A percentile compares a stretch with the other conserved stretches of the same genome.
Conservation (phyloP, 441 rosid genomes). For the Melastoma candidum region DNA sequence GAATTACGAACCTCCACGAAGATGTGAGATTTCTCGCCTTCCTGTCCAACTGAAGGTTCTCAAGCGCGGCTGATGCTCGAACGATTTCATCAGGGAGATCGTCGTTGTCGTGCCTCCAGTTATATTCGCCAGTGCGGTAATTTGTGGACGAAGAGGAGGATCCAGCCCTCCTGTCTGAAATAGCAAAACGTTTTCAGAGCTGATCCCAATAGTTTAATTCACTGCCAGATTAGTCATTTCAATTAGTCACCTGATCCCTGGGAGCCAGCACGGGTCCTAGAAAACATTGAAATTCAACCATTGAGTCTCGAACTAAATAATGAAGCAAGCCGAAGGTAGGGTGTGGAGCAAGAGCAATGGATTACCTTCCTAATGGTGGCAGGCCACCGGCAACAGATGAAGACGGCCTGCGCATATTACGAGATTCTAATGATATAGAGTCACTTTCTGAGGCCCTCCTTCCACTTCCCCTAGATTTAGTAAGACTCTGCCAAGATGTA, state of each 20-base stretch:
- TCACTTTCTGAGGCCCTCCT: conserved; percentile 57
- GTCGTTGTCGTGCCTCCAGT: conserved; percentile 19
- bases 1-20: conserved; percentile 49
- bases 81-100: conserved; percentile 23
- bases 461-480: conserved; percentile 55
- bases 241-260: conserved; percentile 63
- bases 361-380: conserved; percentile 86
- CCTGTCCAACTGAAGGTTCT: conserved; percentile 28
- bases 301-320: neutral
- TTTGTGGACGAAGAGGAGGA: conserved; percentile 49
- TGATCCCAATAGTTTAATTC: neutral
- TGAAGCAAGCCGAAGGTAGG: conserved; percentile 1
- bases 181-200: conserved; percentile 12
- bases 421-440: conserved; percentile 52
- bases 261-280: conserved; percentile 50
- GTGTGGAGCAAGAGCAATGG: conserved; percentile 6
- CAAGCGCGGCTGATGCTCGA: conserved; percentile 40
- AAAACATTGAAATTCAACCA: conserved; percentile 1
- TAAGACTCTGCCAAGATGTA: conserved; percentile 40
- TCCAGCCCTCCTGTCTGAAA: conserved; percentile 75
- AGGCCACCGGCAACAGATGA: conserved; percentile 80
- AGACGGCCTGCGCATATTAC: conserved; percentile 62
- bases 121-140: conserved; percentile 18
- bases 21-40: conserved; percentile 10
- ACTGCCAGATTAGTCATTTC: neutral